Conservation (phyloP, 176 grass and related monocot genomes). For the Triticum dicoccoides region DNA sequence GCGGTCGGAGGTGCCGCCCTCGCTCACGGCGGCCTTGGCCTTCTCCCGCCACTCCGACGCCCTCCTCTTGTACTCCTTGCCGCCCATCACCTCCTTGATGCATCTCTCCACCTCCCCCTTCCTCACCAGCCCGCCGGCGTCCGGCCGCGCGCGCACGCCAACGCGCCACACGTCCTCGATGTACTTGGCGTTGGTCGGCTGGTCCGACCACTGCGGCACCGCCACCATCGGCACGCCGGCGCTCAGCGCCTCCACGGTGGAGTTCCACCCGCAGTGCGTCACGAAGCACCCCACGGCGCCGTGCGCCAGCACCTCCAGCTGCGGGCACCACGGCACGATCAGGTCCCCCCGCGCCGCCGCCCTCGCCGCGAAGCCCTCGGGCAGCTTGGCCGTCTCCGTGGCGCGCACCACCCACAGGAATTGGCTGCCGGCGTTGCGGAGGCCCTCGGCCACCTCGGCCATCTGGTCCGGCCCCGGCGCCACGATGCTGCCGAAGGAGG, state of each 20-base stretch:
- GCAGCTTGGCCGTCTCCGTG: conserved; percentile 29
- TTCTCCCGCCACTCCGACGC: conserved; percentile 24
- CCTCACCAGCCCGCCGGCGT: not conserved
- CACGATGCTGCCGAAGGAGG: conserved; percentile 65
- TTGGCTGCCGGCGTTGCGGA: conserved; percentile 23
- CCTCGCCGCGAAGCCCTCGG: not conserved
- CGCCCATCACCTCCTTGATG: conserved; percentile 49
- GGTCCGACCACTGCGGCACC: conserved; percentile 36
- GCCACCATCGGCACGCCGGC: conserved; percentile 38
- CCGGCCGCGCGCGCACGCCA: not conserved
- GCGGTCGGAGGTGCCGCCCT: conserved; percentile 35
- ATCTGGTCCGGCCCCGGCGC: conserved; percentile 11
- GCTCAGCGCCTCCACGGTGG: conserved; percentile 37
- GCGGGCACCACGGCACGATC: conserved; percentile 49
- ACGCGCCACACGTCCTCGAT: conserved; percentile 36
- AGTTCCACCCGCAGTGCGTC: conserved; percentile 65
- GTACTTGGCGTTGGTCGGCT: conserved; percentile 37
- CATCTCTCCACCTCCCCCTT: conserved; percentile 43
- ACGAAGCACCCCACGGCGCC: conserved; percentile 47
- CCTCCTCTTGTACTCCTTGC: conserved; percentile 27
- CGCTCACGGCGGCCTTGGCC: conserved; percentile 21
- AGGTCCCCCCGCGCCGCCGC: conserved; percentile 6
- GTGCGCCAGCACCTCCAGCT: conserved; percentile 65
- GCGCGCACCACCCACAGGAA: conserved; percentile 68
- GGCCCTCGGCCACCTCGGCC: conserved; percentile 36